A percentile compares a stretch with the other conserved stretches of the same genome.
Evolutionary conservation across 2,329 filamentous ascomycete genomes (phyloP).

Genomic region (Neoscytalidium dimidiatum): DNA sequence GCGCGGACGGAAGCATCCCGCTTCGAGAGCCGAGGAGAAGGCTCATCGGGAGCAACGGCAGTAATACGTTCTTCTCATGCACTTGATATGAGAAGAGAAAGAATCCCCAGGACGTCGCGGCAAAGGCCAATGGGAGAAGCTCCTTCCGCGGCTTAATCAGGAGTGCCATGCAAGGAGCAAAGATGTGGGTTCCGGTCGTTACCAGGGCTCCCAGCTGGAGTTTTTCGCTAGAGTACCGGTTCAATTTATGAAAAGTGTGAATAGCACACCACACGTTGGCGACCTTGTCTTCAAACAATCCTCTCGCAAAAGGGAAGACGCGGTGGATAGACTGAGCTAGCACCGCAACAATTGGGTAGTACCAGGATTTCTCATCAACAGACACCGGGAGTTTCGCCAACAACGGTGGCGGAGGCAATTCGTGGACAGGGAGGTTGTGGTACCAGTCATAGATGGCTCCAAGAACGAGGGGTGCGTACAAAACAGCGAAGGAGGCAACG

Average conservation of each 20-base stretch:
- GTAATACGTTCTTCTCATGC: slow-evolving; percentile 93
- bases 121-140: slow-evolving; percentile 76
- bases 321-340: slow-evolving; percentile 82
- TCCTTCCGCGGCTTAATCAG: slow-evolving; percentile 76
- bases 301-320: slow-evolving; percentile 95
- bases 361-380: slow-evolving; percentile 63
- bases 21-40: slow-evolving; percentile 76
- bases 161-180: slow-evolving; percentile 76
- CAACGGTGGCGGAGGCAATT: slow-evolving; percentile 61
- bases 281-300: slow-evolving; percentile 97
- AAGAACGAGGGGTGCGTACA: slow-evolving; percentile 74
- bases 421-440: slow-evolving; percentile 61
- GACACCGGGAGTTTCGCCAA: slow-evolving; percentile 63
- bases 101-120: slow-evolving; percentile 90
- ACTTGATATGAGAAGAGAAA: slow-evolving; percentile 98
- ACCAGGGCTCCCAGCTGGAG: slow-evolving; percentile 76
- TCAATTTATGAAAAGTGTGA: slow-evolving; percentile 86
- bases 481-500: slow-evolving; percentile 67
- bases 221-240: slow-evolving; percentile 67
- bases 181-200: slow-evolving; percentile 73
- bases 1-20: slow-evolving; percentile 72
- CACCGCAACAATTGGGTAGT: slow-evolving; percentile 77
- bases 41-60: slow-evolving; percentile 93
- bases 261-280: slow-evolving; percentile 97
- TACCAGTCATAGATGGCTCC: slow-evolving; percentile 71